Evolutionary conservation across 148 eudicot species (phyloP), one percentile per base, ranked within the genome.

Genomic region (Arbutus unedo): DNA sequence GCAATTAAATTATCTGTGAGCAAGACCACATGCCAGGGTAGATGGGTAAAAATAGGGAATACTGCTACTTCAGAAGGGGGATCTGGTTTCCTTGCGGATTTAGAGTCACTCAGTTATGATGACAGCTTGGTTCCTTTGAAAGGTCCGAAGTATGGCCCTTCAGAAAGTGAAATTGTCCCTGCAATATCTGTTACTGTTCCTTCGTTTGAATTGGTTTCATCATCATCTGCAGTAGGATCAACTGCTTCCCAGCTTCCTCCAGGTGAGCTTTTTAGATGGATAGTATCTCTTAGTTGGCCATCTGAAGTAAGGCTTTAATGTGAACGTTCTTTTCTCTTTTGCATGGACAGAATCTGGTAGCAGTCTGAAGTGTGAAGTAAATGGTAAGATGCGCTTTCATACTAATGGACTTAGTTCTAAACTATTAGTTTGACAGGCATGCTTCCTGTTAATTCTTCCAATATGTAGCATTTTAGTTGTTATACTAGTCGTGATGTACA

Each of bases 1-100:
- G 85, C 94, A 47, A 85, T 78, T 53, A 96, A 90, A 82, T 47
- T 84, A 59, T 88, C 93, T 74, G 47, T 78, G 8, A 87, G 82
- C 87, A 93, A 89, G 85, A 92, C 86, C 74, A 82, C 87, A 74
- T 94, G 98, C 86, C 95, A 87, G 74, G 94, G 98, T 84, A 93
- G 90, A 92, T 96, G 99, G 98, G 92, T 84, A 49, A 96, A 87
- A 88, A 91, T 94, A 66, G 88, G 85, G 81, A 89, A 91, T 79
- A 78, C 81, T 81, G 25, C 84, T 85, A 86, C 86, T 84, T 87
- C 84, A 79, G 86, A 89, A 83, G 87, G 90, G 82, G 81, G 83
- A 73, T 78, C 87, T 83, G 85, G 82, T 83, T 89, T 89, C 73
- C 83, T 88, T 80, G 83, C 81, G 77, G 93, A 87, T 71, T 84